Percentiles rank a stretch among this genome's conserved stretches.
These are phyloP conservation scores for Rhizopogon rudus DNA, from an alignment of 768 basidiomycete genomes.

Conservation along the genomic window DNA sequence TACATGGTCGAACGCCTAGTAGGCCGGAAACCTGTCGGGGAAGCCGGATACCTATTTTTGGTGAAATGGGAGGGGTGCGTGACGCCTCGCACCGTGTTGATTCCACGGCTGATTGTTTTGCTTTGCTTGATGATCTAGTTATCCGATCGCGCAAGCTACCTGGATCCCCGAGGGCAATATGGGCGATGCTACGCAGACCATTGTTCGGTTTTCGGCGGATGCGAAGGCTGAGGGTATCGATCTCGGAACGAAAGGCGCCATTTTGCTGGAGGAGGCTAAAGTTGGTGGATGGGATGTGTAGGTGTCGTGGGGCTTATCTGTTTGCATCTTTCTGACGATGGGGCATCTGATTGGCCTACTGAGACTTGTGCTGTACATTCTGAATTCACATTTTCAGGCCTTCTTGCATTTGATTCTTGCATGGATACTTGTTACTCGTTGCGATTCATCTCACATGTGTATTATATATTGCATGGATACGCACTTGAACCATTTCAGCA, in stretches of 20 bases:
- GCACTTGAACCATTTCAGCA: too few species aligned
- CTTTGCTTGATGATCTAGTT: slow-evolving; percentile 11
- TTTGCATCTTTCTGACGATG: too few species aligned
- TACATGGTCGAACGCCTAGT: slow-evolving; percentile 21
- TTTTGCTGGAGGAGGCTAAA: slow-evolving; percentile 19
- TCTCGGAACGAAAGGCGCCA: slow-evolving; percentile 4
- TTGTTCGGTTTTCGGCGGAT: slow-evolving; percentile 11
- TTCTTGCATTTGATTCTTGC: background rate
- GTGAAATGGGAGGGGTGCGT: slow-evolving; percentile 25
- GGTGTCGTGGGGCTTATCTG: too few species aligned
- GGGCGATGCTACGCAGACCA: slow-evolving; percentile 8
- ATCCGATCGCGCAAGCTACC: slow-evolving; percentile 20
- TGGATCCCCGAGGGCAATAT: slow-evolving; percentile 28
- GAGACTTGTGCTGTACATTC: too few species aligned
- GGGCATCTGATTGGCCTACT: too few species aligned
- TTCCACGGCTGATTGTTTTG: slow-evolving; percentile 5
- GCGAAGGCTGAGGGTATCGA: slow-evolving; percentile 14
- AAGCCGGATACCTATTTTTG: slow-evolving; percentile 18
- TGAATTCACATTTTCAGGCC: too few species aligned
- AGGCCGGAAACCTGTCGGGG: slow-evolving; percentile 16
- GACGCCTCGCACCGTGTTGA: background rate
- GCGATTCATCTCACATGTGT: too few species aligned
- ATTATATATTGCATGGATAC: too few species aligned
- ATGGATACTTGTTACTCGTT: too few species aligned
- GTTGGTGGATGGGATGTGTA: slow-evolving; percentile 11